phyloP scores from a whole-genome alignment of 228 moss, liverwort and hornwort genomes.

The Sphagnum fallax region DNA sequence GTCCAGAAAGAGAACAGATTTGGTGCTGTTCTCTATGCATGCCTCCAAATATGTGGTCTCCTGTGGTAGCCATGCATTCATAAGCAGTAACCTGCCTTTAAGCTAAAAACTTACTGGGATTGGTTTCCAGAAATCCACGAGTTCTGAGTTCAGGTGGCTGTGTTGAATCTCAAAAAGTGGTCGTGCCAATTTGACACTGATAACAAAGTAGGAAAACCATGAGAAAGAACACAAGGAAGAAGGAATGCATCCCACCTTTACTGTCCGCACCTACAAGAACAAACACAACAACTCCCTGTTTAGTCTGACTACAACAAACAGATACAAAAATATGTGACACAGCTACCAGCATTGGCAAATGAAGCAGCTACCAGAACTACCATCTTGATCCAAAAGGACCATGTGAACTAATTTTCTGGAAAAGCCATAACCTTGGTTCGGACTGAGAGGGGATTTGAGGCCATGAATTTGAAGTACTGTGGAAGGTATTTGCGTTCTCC shows the following conservation, averaged over 20 bases:
- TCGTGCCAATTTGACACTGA: too few species aligned
- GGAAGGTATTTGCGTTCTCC: conserved; percentile 95
- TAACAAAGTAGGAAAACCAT: too few species aligned
- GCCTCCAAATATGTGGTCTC: conserved; percentile 89
- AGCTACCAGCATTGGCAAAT: conserved; percentile 6
- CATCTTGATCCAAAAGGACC: too few species aligned
- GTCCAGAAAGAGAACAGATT: conserved; percentile 87
- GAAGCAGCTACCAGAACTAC: background rate
- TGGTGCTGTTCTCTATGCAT: conserved; percentile 97
- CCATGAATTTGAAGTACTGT: conserved; percentile 99
- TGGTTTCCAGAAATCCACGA: background rate
- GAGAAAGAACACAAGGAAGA: background rate
- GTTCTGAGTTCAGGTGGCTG: background rate
- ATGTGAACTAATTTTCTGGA: too few species aligned
- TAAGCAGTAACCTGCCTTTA: background rate
- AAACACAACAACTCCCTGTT: conserved; percentile 2
- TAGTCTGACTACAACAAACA: background rate
- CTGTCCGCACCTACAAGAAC: conserved; percentile 84
- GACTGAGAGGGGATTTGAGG: conserved; percentile 94
- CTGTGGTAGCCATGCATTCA: conserved; percentile 27
- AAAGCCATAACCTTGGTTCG: conserved; percentile 69
- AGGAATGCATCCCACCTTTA: conserved; percentile 63
- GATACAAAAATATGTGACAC: conserved; percentile 10
- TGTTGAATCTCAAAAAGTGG: background rate
- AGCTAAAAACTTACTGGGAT: too few species aligned